Base-by-base conservation (phyloP, 495 filamentous ascomycete genomes). In the Aspergillus panamensis region DNA sequence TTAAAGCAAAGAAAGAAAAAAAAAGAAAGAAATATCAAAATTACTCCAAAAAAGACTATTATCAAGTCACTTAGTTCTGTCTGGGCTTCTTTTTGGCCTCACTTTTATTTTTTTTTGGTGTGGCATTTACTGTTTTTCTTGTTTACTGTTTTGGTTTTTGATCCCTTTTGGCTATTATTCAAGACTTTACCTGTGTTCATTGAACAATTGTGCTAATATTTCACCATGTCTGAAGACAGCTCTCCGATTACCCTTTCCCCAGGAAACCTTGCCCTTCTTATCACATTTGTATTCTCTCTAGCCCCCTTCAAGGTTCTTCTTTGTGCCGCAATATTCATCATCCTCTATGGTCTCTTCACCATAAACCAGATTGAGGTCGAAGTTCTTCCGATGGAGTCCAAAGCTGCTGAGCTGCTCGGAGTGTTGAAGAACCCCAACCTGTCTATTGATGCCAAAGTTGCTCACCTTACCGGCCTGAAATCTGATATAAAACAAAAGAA, bases 401-500 rank as follows among this genome's bases (percentile, higher is more conserved):
- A 73, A 61, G 73, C 73, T 20, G 76, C 75, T 42, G 83, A 86
- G 72, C 80, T 94, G 53, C 69, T 86, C 59, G 78, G 78, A 32
- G 75, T 84, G 48, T 78, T 93, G 55, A 87, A 85, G 65, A 87
- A 84, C 69, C 66, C 68, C 45, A 88, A 90, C 58, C 76, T 80
- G 30, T 78, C 85, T 7, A 75, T 87, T 63, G 90, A 95, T 56
- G 73, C 80, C 39, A 91, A 91, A 68, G 79, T 91, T 56, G 73
- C 83, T 48, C 82, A 83, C 35, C 76, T 96, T 50, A 89, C 84
- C 49, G 77, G 76, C 61, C 71, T 92, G 69, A 95, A 95, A 69
- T 88, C 88, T 48, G 83, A 84, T 64, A 94, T 96, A 76, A 96
- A 96, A 71, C 90, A 93, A 65, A 86, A 85, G 55, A 88, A 89